phyloP scores from a whole-genome alignment of 768 basidiomycete species.

The Macrocybe gigantea region DNA sequence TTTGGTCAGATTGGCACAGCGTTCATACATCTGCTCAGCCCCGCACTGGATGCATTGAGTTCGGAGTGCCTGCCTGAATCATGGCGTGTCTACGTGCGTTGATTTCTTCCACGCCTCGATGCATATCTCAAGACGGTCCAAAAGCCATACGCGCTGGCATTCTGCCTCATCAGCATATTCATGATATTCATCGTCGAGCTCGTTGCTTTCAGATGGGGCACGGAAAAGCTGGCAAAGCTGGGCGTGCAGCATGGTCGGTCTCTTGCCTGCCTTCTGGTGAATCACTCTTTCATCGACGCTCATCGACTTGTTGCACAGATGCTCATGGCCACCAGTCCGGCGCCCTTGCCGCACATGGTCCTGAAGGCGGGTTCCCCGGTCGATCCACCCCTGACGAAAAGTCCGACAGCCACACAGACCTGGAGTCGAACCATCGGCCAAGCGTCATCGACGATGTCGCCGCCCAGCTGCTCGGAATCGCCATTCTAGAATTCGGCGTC shows the following conservation, averaged over 20 bases:
- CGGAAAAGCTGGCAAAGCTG: conserved; percentile 57
- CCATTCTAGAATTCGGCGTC: conserved; percentile 92
- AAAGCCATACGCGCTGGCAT: conserved; percentile 77
- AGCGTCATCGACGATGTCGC: conserved; percentile 33
- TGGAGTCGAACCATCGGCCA: neutral
- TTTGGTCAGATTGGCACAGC: conserved; percentile 73
- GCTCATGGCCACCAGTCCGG: conserved; percentile 60
- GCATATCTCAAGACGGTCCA: conserved; percentile 2
- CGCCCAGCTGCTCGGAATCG: conserved; percentile 82
- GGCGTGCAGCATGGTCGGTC: conserved; percentile 58
- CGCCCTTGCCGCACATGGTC: conserved; percentile 65
- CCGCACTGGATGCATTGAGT: conserved; percentile 66
- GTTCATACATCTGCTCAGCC: conserved; percentile 77
- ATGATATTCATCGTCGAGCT: conserved; percentile 81
- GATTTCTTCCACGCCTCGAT: neutral
- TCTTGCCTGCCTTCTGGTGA: neutral
- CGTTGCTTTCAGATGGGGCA: conserved; percentile 84
- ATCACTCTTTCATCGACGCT: neutral
- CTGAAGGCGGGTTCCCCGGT: conserved; percentile 33
- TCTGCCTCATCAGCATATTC: conserved; percentile 81
- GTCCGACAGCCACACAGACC: neutral
- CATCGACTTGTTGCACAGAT: conserved; percentile 31
- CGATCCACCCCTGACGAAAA: conserved; percentile 5
- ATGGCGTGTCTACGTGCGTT: conserved; percentile 74
- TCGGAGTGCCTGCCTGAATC: conserved; percentile 62